phyloP scores from a whole-genome alignment of 345 rosid genomes.

The Chamaenerion angustifolium region DNA sequence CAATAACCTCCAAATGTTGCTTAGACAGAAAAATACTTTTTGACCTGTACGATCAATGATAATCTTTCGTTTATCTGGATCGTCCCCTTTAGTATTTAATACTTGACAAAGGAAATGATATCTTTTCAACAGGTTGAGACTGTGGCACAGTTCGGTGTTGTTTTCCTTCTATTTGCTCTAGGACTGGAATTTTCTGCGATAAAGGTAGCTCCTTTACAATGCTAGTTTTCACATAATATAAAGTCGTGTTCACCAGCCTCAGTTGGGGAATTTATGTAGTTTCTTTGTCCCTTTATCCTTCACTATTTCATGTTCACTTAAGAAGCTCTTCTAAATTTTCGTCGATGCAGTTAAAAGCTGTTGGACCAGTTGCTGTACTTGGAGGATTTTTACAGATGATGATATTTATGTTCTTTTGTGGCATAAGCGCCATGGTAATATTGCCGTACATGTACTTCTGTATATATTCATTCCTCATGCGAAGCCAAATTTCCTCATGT shows the following conservation, averaged over 20 bases:
- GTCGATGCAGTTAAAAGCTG: slow-evolving; percentile 73
- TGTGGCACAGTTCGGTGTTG: slow-evolving; percentile 94
- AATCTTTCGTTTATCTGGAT: no score
- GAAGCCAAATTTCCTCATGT: neutral
- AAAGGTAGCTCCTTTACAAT: slow-evolving; percentile 36
- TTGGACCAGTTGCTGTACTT: slow-evolving; percentile 87
- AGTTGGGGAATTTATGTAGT: slow-evolving; percentile 1
- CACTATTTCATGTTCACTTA: slow-evolving; percentile 1
- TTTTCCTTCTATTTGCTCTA: slow-evolving; percentile 96
- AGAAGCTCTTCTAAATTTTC: slow-evolving; percentile 14
- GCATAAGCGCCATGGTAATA: slow-evolving; percentile 58
- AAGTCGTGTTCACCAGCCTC: slow-evolving; percentile 1
- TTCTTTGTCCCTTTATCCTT: neutral
- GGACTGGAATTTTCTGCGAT: slow-evolving; percentile 96
- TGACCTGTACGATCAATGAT: no score
- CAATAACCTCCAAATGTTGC: no score
- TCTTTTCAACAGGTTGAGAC: slow-evolving; percentile 63
- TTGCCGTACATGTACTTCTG: neutral
- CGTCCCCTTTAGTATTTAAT: no score
- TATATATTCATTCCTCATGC: no score
- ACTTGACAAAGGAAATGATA: no score
- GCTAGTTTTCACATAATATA: neutral
- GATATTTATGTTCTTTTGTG: slow-evolving; percentile 65
- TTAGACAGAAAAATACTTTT: no score
- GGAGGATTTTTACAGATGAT: slow-evolving; percentile 88